Evolutionary conservation across 495 filamentous ascomycete species (phyloP), one percentile per base, ranked within the genome.

Genomic region (Neurospora sp.): DNA sequence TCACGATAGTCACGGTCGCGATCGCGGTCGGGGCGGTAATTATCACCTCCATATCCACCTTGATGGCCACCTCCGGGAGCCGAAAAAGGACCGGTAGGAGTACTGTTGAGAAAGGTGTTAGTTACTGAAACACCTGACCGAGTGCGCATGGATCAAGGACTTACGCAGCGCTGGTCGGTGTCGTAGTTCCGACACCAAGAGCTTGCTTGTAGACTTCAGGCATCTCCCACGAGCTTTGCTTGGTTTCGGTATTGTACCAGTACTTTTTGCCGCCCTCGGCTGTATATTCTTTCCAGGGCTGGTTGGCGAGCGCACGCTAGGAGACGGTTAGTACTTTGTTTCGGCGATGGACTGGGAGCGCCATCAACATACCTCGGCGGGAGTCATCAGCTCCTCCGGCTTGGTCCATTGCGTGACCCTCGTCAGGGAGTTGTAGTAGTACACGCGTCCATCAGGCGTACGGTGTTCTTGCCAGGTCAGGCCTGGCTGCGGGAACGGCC

Each of bases 371-470:
- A 97, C 94, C 89, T 97, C 94, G 37, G 91, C 90, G 12, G 88
- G 88, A 2, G 88, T 92, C 94, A 97, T 96, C 81, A 98, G 80
- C 48, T 95, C 96, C 74, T 89, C 86, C 22, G 96, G 96, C 82
- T 97, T 98, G 45, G 89, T 90, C 96, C 96, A 99, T 89, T 94
- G 91, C 40, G 95, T 98, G 40, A 85, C 90, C 78, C 96, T 94
- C 5, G 94, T 97, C 73, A 90, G 83, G 4, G 89, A 83, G 81
- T 98, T 97, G 84, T 94, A 97, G 79, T 97, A 99, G 82, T 99
- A 99, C n/a, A 90, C 84, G 69, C 93, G 88, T 48, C 96, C 96
- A 75, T 97, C 95, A 4, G 89, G 79, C 77, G 91, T 92, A 76
- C 90, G 90, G 70, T 93, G 91, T 83, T 96, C 93, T 80, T 92